These are phyloP conservation scores for Calonectria leucothoes DNA, from an alignment of 2,329 filamentous ascomycete species.

Conservation along the genomic window DNA sequence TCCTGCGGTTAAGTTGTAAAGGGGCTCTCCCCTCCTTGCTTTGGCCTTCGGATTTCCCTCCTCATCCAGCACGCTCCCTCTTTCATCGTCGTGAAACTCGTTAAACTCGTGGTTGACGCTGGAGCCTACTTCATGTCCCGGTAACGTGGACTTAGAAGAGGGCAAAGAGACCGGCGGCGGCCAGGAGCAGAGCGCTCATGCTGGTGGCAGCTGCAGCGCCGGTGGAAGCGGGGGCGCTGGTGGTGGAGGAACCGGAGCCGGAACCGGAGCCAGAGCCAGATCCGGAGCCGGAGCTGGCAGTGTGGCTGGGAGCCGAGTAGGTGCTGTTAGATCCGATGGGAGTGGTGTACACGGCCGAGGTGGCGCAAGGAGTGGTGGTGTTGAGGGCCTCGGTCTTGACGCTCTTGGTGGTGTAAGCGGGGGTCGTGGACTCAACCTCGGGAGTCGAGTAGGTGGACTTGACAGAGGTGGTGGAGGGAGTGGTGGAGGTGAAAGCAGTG, in stretches of 20 bases:
- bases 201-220: conserved; percentile 47
- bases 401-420: conserved; percentile 31
- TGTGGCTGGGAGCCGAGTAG: conserved; percentile 40
- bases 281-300: conserved; percentile 27
- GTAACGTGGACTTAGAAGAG: conserved; percentile 45
- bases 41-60: conserved; percentile 23
- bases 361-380: conserved; percentile 22
- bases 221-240: conserved; percentile 36
- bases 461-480: conserved; percentile 32
- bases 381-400: conserved; percentile 34
- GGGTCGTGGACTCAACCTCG: conserved; percentile 40
- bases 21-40: not conserved
- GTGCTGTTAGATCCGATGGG: conserved; percentile 48
- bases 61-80: conserved; percentile 24
- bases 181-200: conserved; percentile 51
- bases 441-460: conserved; percentile 32
- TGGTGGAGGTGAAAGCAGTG: conserved; percentile 33
- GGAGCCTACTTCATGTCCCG: conserved; percentile 31
- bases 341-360: conserved; percentile 41
- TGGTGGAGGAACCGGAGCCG: conserved; percentile 18
- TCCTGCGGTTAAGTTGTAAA: not conserved
- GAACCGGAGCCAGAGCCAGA: not conserved
- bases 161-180: conserved; percentile 49
- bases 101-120: conserved; percentile 49
- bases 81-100: conserved; percentile 46